These are phyloP conservation scores for Yamadazyma olivae DNA, from an alignment of 805 yeast species.

Conservation along the genomic window DNA sequence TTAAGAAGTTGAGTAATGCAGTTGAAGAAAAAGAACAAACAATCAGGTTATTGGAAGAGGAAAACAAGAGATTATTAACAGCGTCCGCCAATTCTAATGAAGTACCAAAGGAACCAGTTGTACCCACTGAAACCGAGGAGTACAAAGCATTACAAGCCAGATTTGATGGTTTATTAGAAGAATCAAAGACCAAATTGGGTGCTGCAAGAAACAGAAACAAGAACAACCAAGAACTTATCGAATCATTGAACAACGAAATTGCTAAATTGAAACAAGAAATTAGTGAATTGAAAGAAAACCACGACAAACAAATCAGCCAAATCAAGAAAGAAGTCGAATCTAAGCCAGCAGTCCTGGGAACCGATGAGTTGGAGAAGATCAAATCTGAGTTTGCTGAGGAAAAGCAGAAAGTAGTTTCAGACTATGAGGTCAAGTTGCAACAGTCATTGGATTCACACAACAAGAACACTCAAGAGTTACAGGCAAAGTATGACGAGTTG, in stretches of 20 bases:
- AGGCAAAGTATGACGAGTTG: slow-evolving; percentile 15
- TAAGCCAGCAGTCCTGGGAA: neutral
- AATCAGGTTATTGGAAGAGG: slow-evolving; percentile 46
- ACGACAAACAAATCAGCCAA: slow-evolving; percentile 1
- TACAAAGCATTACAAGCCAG: slow-evolving; percentile 26
- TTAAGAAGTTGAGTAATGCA: slow-evolving; percentile 24
- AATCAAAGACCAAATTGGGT: slow-evolving; percentile 22
- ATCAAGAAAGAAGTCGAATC: neutral
- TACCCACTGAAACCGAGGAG: slow-evolving; percentile 10
- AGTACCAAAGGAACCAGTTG: neutral
- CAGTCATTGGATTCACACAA: slow-evolving; percentile 11
- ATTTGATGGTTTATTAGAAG: slow-evolving; percentile 26
- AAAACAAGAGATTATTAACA: slow-evolving; percentile 57
- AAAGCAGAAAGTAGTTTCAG: slow-evolving; percentile 12
- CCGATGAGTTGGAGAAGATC: slow-evolving; percentile 5
- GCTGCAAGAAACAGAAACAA: slow-evolving; percentile 20
- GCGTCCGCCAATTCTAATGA: slow-evolving; percentile 37
- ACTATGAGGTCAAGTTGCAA: slow-evolving; percentile 8
- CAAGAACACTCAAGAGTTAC: slow-evolving; percentile 11
- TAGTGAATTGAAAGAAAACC: slow-evolving; percentile 4
- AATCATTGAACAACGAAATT: slow-evolving; percentile 20
- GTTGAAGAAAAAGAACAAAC: slow-evolving; percentile 49
- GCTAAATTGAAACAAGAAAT: slow-evolving; percentile 12
- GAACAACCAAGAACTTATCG: slow-evolving; percentile 18
- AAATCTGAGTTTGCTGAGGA: slow-evolving; percentile 5